phyloP scores from a whole-genome alignment of 352 stramenopile genomes.

The Pythium utonaiense region DNA sequence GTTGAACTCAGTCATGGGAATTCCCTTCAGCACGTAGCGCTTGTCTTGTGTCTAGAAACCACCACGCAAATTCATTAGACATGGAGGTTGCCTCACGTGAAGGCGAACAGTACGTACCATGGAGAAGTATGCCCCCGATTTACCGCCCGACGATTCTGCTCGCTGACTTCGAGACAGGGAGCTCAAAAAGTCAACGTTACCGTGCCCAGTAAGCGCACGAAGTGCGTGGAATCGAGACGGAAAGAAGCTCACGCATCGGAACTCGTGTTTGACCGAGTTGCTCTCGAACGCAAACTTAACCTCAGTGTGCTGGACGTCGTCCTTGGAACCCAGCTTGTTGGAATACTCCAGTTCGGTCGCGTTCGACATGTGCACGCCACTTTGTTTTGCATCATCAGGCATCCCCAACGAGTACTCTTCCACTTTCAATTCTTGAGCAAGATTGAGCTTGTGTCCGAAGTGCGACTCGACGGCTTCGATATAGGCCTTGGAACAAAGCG shows the following conservation, averaged over 20 bases:
- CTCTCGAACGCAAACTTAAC: conserved; percentile 73
- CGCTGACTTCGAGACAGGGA: conserved; percentile 74
- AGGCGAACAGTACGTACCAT: conserved; percentile 40
- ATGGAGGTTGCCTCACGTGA: not conserved
- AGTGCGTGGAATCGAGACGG: conserved; percentile 81
- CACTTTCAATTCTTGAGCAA: conserved; percentile 41
- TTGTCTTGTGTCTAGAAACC: conserved; percentile 70
- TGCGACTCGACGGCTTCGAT: conserved; percentile 62
- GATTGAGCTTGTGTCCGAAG: conserved; percentile 49
- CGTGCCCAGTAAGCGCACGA: conserved; percentile 53
- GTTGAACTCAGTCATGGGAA: conserved; percentile 85
- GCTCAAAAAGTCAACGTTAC: conserved; percentile 79
- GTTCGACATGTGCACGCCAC: conserved; percentile 23
- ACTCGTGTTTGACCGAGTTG: conserved; percentile 45
- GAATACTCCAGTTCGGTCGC: conserved; percentile 55
- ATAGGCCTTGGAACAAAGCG: conserved; percentile 70
- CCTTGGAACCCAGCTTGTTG: conserved; percentile 53
- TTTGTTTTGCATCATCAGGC: conserved; percentile 1
- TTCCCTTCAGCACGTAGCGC: conserved; percentile 81
- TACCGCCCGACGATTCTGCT: conserved; percentile 77
- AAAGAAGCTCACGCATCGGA: conserved; percentile 77
- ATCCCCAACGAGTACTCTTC: conserved; percentile 24
- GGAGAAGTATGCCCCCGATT: conserved; percentile 84
- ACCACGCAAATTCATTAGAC: not conserved
- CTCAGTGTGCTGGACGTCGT: conserved; percentile 70